phyloP scores from a whole-genome alignment of 257 asterid species.

The Ilex asprella region DNA sequence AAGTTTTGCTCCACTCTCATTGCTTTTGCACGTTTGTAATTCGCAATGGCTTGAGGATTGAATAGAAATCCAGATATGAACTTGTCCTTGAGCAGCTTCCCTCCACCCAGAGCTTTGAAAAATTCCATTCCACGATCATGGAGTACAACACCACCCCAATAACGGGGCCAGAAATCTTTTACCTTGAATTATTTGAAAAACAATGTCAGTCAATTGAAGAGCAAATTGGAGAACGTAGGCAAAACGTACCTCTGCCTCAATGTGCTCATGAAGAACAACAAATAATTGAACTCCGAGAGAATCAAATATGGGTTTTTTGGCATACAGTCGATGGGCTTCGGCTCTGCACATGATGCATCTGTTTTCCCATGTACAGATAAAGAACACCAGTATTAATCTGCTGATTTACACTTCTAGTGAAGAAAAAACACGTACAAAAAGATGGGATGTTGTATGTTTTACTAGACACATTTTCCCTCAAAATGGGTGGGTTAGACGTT shows the following conservation, averaged over 20 bases:
- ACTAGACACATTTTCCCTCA: too few relatives aligned
- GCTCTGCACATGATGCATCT: constrained; percentile 85
- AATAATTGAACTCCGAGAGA: constrained; percentile 66
- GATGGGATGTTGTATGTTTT: too few relatives aligned
- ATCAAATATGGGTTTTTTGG: constrained; percentile 73
- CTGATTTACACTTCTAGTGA: background rate
- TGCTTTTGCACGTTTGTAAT: constrained; percentile 68
- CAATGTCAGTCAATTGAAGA: background rate
- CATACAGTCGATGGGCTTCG: constrained; percentile 81
- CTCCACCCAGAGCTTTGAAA: constrained; percentile 84
- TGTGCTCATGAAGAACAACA: constrained; percentile 68
- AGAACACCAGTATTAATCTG: background rate
- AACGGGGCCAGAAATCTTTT: constrained; percentile 81
- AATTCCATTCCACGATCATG: constrained; percentile 53
- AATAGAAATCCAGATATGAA: constrained; percentile 71
- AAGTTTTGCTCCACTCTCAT: constrained; percentile 55
- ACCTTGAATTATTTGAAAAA: constrained; percentile 30
- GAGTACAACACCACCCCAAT: constrained; percentile 79
- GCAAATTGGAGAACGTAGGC: constrained; percentile 1
- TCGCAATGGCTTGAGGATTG: constrained; percentile 73
- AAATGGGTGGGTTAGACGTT: too few relatives aligned
- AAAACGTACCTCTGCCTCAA: constrained; percentile 66
- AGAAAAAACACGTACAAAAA: too few relatives aligned
- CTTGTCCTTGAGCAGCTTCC: constrained; percentile 68
- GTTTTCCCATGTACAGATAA: constrained; percentile 5